Base-by-base conservation (phyloP, 257 asterid genomes). In the Sherardia arvensis region DNA sequence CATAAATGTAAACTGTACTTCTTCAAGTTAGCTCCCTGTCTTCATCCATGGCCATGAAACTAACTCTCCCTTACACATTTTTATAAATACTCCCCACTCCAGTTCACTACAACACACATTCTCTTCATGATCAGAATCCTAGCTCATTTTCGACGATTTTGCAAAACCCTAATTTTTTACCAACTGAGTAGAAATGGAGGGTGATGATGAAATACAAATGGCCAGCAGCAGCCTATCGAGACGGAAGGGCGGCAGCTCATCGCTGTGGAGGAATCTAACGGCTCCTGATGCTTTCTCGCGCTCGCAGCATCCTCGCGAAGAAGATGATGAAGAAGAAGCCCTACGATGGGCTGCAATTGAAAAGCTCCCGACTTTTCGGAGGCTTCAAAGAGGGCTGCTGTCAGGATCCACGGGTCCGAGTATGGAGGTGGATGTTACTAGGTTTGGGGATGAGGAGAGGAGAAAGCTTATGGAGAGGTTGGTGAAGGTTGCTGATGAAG, bases 321-420 rank as follows among this genome's bases (percentile, higher is more conserved):
- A 84, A 68, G 87, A 84, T 23, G 95, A 87, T 20, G 95, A 87
- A 71, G 91, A 83, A 71, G 92, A 83, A n/a, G 84, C 87, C 54
- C 66, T 83, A 1, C 80, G 71, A 68, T 83, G 95, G 95, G 92
- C 95, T 38, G 78, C 84, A 1, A 76, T 87, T 0, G 95, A 87
- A 28, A 87, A 83, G 23, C 40, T 87, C 25, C 95, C 95, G 3
- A 87, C 95, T 11, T 83, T 74, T 22, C 90, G 80, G 57, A 83
- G 95, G 48, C 67, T 87, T 33, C 83, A 81, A 25, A 87, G 75
- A 76, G 95, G 95, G 20, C 56, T 87, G 51, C 55, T 87, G 18
- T 74, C 74, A 8, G 95, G 95, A 17, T 78, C 92, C 17, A 67
- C 58, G 15, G 95, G 95, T 7, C 73, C 66, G 17, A 66, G 80